phyloP scores from a whole-genome alignment of 352 stramenopile genomes.

The Globisporangium ultimum region DNA sequence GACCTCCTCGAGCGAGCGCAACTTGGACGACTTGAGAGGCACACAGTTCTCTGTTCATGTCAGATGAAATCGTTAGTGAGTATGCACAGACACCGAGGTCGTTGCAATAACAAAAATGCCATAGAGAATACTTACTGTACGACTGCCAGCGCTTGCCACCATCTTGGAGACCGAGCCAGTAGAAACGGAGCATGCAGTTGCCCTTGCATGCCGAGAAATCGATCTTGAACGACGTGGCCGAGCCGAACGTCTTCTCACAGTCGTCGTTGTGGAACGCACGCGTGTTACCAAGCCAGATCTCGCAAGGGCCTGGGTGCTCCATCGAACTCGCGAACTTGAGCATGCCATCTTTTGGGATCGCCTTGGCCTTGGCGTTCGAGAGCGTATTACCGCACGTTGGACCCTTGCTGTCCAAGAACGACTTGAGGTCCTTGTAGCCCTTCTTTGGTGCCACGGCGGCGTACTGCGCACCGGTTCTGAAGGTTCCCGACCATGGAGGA shows the following conservation, averaged over 20 bases:
- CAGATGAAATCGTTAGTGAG: no score
- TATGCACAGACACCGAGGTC: no score
- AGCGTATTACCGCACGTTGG: constrained; percentile 29
- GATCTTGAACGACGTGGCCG: constrained; percentile 18
- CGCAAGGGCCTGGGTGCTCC: constrained; percentile 26
- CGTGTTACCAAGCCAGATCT: constrained; percentile 44
- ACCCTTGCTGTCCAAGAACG: constrained; percentile 5
- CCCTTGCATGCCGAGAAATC: constrained; percentile 36
- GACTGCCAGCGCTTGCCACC: constrained; percentile 25
- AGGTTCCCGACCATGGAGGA: no score
- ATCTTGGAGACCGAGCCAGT: constrained; percentile 48
- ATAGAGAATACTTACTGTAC: constrained; percentile 27
- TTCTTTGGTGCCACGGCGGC: background rate
- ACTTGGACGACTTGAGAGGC: no score
- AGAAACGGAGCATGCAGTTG: constrained; percentile 37
- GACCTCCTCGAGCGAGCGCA: no score
- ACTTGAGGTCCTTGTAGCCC: constrained; percentile 1
- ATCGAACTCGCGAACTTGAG: constrained; percentile 25
- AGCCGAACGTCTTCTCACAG: constrained; percentile 26
- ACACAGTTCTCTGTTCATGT: no score
- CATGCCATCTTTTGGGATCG: constrained; percentile 27
- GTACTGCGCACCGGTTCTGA: no score
- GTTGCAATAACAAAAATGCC: no score
- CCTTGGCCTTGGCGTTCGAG: constrained; percentile 23
- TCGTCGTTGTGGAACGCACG: constrained; percentile 31